Conservation (phyloP, 73 alveolate genomes). For the Symbiodinium natans region DNA sequence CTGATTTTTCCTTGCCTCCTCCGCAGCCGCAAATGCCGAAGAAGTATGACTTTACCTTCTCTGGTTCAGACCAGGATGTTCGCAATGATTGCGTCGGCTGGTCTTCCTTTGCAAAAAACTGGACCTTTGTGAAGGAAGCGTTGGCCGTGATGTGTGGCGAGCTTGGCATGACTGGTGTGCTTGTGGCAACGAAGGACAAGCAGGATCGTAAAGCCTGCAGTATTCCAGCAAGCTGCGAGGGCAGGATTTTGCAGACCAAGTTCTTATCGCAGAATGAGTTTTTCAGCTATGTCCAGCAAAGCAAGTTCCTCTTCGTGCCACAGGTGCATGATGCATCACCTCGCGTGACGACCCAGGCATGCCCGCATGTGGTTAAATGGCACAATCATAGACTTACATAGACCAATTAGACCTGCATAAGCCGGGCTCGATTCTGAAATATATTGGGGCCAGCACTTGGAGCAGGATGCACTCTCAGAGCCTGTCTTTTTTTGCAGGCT, state of each 20-base stretch:
- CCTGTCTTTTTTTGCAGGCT: neutral
- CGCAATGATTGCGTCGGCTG: constrained; percentile 61
- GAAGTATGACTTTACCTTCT: constrained; percentile 53
- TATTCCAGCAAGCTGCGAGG: constrained; percentile 47
- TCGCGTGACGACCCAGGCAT: constrained; percentile 67
- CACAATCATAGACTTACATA: too few relatives aligned
- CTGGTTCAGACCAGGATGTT: constrained; percentile 71
- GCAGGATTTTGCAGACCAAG: constrained; percentile 28
- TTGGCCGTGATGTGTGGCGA: constrained; percentile 52
- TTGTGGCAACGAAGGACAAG: constrained; percentile 77
- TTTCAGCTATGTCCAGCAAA: constrained; percentile 39
- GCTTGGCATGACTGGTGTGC: constrained; percentile 43
- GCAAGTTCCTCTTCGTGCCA: constrained; percentile 51
- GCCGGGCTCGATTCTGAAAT: too few relatives aligned
- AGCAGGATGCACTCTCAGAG: neutral
- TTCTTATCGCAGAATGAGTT: constrained; percentile 30
- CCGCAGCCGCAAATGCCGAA: constrained; percentile 9
- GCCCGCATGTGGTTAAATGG: neutral
- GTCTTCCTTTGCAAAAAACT: constrained; percentile 61
- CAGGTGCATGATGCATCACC: constrained; percentile 75
- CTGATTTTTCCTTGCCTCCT: constrained; percentile 46
- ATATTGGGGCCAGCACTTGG: neutral
- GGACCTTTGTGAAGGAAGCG: constrained; percentile 60
- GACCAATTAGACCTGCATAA: too few relatives aligned
- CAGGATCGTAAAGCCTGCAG: constrained; percentile 35